Evolutionary conservation across 768 basidiomycete species (phyloP), one percentile per base, ranked within the genome.

Genomic region (Podaxis rugospora): DNA sequence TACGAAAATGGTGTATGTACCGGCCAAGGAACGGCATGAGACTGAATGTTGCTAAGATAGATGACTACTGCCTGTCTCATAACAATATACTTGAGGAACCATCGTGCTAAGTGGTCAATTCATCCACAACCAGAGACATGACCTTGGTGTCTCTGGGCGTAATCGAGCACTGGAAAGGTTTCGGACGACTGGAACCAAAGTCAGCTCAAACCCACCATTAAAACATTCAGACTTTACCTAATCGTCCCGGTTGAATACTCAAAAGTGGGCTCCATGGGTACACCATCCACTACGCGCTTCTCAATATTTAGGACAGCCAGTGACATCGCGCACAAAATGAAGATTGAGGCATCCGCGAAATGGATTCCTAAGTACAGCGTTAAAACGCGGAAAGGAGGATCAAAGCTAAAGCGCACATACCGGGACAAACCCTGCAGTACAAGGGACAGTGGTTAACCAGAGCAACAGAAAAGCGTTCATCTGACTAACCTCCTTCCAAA

Each of bases 231-330:
- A 14, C 55, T 67, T 63, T 64, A 81, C 86, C 86, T 88, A 64
- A 88, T 88, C 0, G 86, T 85, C 18, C 86, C 86, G 10, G 80
- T 79, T 10, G 84, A 85, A 37, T 80, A 80, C 13, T 83, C 83
- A 25, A 83, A 73, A 21, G 84, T 74, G 6, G 86, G 86, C 51
- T 80, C 80, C 37, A 85, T 67, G 23, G 75, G 68, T 4, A 77
- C 63, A 18, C 77, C 76, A 49, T 82, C 76, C 63, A 82, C 78
- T 36, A 81, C 66, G 49, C 62, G 71, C 69, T 83, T 83, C 6
- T 74, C 69, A 58, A 85, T 75, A 63, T 83, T 72, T 62, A 85
- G 82, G 25, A 81, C 82, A 1, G 83, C 78, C 58, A 85, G 67
- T 21, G 81, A 70, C 75, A 81, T 80, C 11, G 75, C 82, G 66